A percentile compares a stretch with the other conserved stretches of the same genome.
Evolutionary conservation across 2,329 filamentous ascomycete genomes (phyloP).

Genomic region (Dactylonectria estremocensis): DNA sequence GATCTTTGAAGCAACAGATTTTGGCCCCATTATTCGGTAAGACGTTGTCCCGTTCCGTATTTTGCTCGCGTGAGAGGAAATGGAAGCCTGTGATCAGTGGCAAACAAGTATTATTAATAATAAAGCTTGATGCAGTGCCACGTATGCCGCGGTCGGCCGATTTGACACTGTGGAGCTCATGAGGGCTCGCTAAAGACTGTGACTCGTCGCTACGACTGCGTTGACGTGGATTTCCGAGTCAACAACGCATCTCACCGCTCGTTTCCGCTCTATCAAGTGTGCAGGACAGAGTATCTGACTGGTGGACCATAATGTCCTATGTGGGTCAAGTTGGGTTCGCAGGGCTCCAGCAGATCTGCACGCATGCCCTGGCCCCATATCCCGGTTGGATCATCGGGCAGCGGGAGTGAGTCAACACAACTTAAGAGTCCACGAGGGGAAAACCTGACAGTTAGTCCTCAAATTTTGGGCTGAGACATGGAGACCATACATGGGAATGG

Average conservation of each 20-base stretch:
- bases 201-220: neutral
- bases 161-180: neutral
- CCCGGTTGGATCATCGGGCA: constrained; percentile 25
- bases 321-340: constrained; percentile 3
- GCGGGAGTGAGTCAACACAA: constrained; percentile 21
- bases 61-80: neutral
- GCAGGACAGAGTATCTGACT: neutral
- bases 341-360: constrained; percentile 22
- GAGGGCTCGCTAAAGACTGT: neutral
- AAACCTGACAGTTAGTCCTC: constrained; percentile 8
- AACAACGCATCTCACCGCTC: constrained; percentile 1
- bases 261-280: neutral
- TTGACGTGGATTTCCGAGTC: neutral
- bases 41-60: neutral
- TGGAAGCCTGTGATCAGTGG: neutral
- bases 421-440: constrained; percentile 10
- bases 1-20: too few relatives aligned
- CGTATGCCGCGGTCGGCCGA: neutral
- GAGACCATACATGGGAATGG: constrained; percentile 11
- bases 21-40: neutral
- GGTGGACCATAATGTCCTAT: neutral
- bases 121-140: neutral
- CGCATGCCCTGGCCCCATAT: constrained; percentile 25
- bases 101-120: too few relatives aligned
- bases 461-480: constrained; percentile 6